These are phyloP conservation scores for Peronospora farinosa DNA, from an alignment of 352 stramenopile genomes.

Conservation along the genomic window DNA sequence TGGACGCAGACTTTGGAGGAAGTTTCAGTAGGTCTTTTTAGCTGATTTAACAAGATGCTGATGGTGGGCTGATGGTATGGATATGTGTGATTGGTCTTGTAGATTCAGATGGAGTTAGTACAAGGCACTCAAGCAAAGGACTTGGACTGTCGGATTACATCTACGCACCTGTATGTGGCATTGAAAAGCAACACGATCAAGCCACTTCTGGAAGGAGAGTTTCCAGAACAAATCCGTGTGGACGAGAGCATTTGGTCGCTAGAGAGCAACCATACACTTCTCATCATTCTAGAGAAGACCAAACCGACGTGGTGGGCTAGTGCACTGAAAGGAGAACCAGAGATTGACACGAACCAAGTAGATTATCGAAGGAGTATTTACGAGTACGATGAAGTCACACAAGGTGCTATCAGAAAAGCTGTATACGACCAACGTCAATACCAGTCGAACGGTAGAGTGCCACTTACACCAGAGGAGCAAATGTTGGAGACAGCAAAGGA, in stretches of 20 bases:
- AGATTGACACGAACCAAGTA: constrained; percentile 97
- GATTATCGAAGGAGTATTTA: constrained; percentile 94
- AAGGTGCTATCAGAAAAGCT: constrained; percentile 98
- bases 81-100: background rate
- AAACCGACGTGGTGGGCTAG: constrained; percentile 97
- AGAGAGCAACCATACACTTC: constrained; percentile 51
- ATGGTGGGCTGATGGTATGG: background rate
- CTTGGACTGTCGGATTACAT: constrained; percentile 86
- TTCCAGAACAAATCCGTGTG: constrained; percentile 91
- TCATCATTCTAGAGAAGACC: constrained; percentile 94
- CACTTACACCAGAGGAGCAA: constrained; percentile 87
- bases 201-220: constrained; percentile 68
- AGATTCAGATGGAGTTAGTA: constrained; percentile 86
- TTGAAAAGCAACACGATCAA: constrained; percentile 43
- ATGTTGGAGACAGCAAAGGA: constrained; percentile 92
- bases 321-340: constrained; percentile 85
- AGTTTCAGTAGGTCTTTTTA: constrained; percentile 62
- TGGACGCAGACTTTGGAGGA: constrained; percentile 98
- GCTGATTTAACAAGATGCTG: background rate
- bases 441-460: constrained; percentile 80
- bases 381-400: constrained; percentile 95
- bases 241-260: constrained; percentile 98
- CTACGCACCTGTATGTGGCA: constrained; percentile 79
- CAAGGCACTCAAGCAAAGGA: constrained; percentile 86
- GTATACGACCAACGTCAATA: constrained; percentile 94